Base-by-base conservation (phyloP, 2,329 filamentous ascomycete genomes). In the Gnomoniopsis smithogilvyi region DNA sequence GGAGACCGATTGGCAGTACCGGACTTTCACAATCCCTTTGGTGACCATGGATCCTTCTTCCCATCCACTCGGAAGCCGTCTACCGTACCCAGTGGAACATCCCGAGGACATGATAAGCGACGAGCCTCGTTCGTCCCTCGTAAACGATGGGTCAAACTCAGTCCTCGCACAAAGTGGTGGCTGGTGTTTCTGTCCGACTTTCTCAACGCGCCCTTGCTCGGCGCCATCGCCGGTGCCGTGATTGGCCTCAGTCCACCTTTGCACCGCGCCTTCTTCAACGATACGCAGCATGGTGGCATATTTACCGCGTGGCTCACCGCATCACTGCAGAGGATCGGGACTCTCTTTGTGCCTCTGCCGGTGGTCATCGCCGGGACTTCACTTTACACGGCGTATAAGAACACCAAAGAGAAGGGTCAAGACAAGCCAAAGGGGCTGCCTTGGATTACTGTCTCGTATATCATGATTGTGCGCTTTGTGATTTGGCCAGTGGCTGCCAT, bases 331-430 rank as follows among this genome's bases (percentile, higher is more conserved):
- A 88, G 85, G 57, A 76, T 89, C 22, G 86, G 87, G 3, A 76
- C 79, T 0, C 74, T 90, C 0, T 90, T 90, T 67, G 84, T 87
- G 0, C 79, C 83, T 0, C 72, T 88, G 26, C 87, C 88, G 33
- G 83, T 89, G 17, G 79, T 90, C 17, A 79, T 89, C 0, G 85
- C 87, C 0, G 86, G 87, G 1, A 82, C 87, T n/a, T 86, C 86
- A 63, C 76, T 90, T 1, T 84, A 80, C 57, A 78, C 78, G 22
- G 79, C 81, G 17, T 73, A 84, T 63, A 68, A 75, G 58, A 74
- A 74, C 60, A 76, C 78, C 67, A 78, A 76, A 10, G 55, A 55
- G 8, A 47, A 51, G 15, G 49, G 21, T 30, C 30, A 56, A 48
- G 24, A 34, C 30, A 64, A 69, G 38, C 72, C 72, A 48, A 71